Evolutionary conservation across 768 basidiomycete genomes (phyloP), one percentile per base, ranked within the genome.

Genomic region (Amanita fuliginea): DNA sequence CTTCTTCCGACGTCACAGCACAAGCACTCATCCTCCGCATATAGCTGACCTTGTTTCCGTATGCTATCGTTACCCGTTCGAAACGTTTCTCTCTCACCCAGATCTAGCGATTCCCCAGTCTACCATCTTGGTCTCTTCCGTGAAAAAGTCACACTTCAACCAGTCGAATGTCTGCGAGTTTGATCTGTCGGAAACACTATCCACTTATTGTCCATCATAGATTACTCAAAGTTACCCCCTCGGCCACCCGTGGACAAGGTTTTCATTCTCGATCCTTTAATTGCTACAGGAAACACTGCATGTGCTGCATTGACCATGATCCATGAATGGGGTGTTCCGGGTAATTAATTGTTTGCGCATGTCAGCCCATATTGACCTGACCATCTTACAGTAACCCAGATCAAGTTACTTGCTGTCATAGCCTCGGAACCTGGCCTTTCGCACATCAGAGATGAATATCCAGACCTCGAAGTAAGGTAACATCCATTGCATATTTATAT

Each of bases 261-360:
- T n/a, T 90, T 81, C 67, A 69, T 98, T 19, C 72, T 97, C 26
- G 95, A 98, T 57, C 95, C 95, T 14, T 67, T 97, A 28, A 83
- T 97, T 57, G 95, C 95, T 0, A 97, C 95, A 2, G 95, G 93
- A 46, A 88, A 91, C 9, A 97, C 95, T 3, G 91, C 88, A 2
- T 75, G 77, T 54, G 93, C 95, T 14, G 94, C 94, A 7, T 62
- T 97, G 49, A 59, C 75, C 45, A 97, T 96, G 90, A 74, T 95
- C 46, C 57, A 73, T 1, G 90, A 90, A 47, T 90, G 87, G 88
- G 87, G 88, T 24, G 73, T 89, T 56, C 71, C 82, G 13, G 51
- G 88, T 86, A 55, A 54, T 75, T 59, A 13, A 28, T 24, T 37
- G 14, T 42, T 24, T 42, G 32, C 19, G 24, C n/a, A 45, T 32